Evolutionary conservation across 1,284 basidiomycete genomes (phyloP).

Genomic region (Pseudozyma tsukubaensis): DNA sequence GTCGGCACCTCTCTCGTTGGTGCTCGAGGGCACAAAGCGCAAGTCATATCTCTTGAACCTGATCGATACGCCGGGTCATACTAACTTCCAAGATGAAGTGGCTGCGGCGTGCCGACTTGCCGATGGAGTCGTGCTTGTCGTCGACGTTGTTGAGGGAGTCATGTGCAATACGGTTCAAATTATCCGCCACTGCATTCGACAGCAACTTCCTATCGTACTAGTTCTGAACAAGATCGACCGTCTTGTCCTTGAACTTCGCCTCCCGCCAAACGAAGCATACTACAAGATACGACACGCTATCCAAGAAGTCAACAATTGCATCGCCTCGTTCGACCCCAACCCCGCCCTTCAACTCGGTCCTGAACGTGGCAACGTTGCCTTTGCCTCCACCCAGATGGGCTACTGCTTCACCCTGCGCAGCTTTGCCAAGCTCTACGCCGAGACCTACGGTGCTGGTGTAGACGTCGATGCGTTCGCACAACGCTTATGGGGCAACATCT

Average conservation of each 20-base stretch:
- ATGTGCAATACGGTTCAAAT: constrained; percentile 64
- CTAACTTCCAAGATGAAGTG: constrained; percentile 95
- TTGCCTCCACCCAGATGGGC: constrained; percentile 94
- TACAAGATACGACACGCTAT: constrained; percentile 99
- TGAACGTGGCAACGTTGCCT: constrained; percentile 95
- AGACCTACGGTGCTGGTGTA: constrained; percentile 76
- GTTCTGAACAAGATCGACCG: constrained; percentile 98
- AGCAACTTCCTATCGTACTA: constrained; percentile 86
- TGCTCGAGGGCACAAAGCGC: constrained; percentile 85
- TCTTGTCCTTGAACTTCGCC: constrained; percentile 92
- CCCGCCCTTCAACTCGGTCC: constrained; percentile 88
- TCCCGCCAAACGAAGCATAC: constrained; percentile 95
- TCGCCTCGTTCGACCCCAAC: constrained; percentile 85
- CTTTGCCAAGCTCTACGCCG: constrained; percentile 95
- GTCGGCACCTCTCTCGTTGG: constrained; percentile 93
- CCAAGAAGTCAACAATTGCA: constrained; percentile 89
- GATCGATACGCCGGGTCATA: constrained; percentile 97
- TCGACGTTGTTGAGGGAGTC: constrained; percentile 67
- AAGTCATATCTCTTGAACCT: constrained; percentile 94
- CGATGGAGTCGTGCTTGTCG: constrained; percentile 92
- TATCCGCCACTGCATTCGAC: constrained; percentile 59
- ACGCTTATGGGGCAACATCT: constrained; percentile 98
- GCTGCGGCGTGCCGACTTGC: constrained; percentile 85
- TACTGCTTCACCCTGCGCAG: constrained; percentile 96
- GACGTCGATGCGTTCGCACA: constrained; percentile 76